phyloP scores from a whole-genome alignment of 1,139 yeast species.

The Pichia terricola region DNA sequence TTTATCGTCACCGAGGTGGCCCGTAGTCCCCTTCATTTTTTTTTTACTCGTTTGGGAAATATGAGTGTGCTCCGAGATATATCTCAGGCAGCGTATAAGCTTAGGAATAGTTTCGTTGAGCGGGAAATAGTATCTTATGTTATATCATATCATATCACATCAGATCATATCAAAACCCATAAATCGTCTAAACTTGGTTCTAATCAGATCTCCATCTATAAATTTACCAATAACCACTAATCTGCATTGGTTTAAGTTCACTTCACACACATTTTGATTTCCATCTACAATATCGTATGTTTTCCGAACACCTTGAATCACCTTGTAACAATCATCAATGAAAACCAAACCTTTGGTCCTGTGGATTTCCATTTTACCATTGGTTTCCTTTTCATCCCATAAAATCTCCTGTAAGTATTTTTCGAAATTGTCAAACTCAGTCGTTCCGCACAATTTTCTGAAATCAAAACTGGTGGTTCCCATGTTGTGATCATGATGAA shows the following conservation, averaged over 20 bases:
- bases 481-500: constrained; percentile 46
- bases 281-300: constrained; percentile 72
- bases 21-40: too few species aligned
- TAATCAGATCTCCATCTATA: constrained; percentile 22
- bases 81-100: too few species aligned
- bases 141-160: too few species aligned
- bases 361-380: constrained; percentile 54
- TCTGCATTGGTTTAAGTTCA: constrained; percentile 35
- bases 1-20: too few species aligned
- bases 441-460: constrained; percentile 30
- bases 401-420: constrained; percentile 51
- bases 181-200: constrained; percentile 2
- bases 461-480: constrained; percentile 52
- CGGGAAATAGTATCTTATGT: too few species aligned
- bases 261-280: constrained; percentile 27
- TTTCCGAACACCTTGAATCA: constrained; percentile 90
- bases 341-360: constrained; percentile 72
- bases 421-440: constrained; percentile 40
- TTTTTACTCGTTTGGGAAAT: too few species aligned
- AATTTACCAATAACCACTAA: constrained; percentile 79
- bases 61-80: too few species aligned
- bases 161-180: constrained; percentile 5
- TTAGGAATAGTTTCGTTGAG: too few species aligned
- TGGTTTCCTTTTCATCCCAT: constrained; percentile 34
- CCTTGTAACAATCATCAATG: constrained; percentile 34